These are phyloP conservation scores for Zychaea mexicana DNA, from an alignment of 371 early-diverging fungal genomes.

Conservation along the genomic window DNA sequence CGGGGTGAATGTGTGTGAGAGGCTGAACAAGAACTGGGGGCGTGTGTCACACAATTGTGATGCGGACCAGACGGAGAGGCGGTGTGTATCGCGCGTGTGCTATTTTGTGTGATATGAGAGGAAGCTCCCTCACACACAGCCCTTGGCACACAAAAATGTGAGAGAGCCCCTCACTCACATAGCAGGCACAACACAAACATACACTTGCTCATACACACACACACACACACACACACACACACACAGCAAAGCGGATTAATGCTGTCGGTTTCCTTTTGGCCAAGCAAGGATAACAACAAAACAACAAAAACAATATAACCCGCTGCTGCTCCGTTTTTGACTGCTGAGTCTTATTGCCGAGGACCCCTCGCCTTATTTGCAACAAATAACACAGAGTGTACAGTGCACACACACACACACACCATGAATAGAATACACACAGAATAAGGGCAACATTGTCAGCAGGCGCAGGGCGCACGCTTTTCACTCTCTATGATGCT, in stretches of 20 bases:
- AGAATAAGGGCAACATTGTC: no score
- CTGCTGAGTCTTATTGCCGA: not conserved
- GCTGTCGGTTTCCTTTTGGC: no score
- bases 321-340: not conserved
- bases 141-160: no score
- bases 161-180: no score
- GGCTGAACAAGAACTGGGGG: not conserved
- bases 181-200: not conserved
- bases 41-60: conserved; percentile 6
- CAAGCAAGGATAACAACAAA: not conserved
- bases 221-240: not conserved
- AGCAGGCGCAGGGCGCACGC: not conserved
- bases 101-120: not conserved
- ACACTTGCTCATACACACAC: not conserved
- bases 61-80: not conserved
- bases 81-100: not conserved
- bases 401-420: not conserved
- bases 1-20: no score
- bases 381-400: not conserved
- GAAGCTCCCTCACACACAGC: not conserved
- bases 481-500: not conserved
- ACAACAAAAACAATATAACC: not conserved
- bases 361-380: not conserved
- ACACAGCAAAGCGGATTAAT: no score
- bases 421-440: not conserved